A percentile compares a stretch with the other conserved stretches of the same genome.
These are phyloP conservation scores for Alternaria ethzedia DNA, from an alignment of 2,329 filamentous ascomycete species.

Conservation along the genomic window DNA sequence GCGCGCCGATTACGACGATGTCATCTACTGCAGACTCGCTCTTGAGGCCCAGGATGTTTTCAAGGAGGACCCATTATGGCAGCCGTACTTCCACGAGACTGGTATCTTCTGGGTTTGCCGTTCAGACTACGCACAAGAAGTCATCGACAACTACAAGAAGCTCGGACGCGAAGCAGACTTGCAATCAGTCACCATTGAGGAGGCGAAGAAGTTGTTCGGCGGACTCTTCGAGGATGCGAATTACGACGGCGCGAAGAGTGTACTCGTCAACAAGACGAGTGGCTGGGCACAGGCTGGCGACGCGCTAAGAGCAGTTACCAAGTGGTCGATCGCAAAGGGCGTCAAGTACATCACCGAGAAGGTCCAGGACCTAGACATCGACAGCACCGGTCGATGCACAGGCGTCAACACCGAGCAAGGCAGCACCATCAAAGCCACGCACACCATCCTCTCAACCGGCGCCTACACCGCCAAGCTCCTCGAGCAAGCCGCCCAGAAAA, in stretches of 20 bases:
- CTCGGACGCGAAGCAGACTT: constrained; percentile 57
- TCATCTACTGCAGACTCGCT: constrained; percentile 68
- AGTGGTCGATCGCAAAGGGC: constrained; percentile 60
- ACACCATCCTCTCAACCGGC: constrained; percentile 50
- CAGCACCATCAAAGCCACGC: constrained; percentile 29
- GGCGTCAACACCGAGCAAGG: constrained; percentile 47
- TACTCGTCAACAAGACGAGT: constrained; percentile 65
- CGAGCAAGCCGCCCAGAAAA: constrained; percentile 56
- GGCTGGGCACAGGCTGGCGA: constrained; percentile 70
- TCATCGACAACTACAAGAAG: constrained; percentile 59
- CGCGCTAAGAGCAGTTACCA: constrained; percentile 61
- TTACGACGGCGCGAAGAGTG: constrained; percentile 64
- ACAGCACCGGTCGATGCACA: constrained; percentile 52
- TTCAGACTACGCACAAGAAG: constrained; percentile 55
- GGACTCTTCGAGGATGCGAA: constrained; percentile 67
- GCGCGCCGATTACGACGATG: constrained; percentile 71
- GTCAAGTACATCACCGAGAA: constrained; percentile 66
- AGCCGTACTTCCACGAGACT: constrained; percentile 59
- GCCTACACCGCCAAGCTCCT: constrained; percentile 53
- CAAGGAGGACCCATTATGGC: constrained; percentile 63
- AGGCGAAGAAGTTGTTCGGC: constrained; percentile 63
- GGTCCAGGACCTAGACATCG: constrained; percentile 57
- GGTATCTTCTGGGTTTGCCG: constrained; percentile 56
- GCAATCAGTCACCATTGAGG: constrained; percentile 53
- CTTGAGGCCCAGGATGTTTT: constrained; percentile 71